Conservation (phyloP, 306 rosid species). For the Begonia peltatifolia region DNA sequence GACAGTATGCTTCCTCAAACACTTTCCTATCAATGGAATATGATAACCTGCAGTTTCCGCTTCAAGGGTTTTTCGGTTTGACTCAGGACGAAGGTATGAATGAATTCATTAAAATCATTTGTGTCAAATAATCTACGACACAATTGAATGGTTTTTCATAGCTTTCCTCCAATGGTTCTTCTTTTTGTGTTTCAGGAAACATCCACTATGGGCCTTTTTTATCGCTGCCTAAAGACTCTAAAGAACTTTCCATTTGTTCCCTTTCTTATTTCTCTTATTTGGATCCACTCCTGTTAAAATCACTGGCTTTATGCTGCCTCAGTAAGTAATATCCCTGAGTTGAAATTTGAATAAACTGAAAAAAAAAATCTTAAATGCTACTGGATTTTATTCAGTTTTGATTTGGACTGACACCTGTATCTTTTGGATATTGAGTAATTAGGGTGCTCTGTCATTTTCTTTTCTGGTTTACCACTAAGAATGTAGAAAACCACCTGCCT, state of each 20-base stretch:
- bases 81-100: conserved; percentile 42
- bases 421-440: too few species aligned
- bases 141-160: too few species aligned
- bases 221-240: conserved; percentile 59
- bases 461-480: too few species aligned
- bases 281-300: conserved; percentile 40
- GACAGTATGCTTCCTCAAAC: conserved; percentile 42
- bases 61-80: conserved; percentile 38
- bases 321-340: conserved; percentile 29
- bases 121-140: not conserved
- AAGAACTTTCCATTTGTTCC: conserved; percentile 65
- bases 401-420: too few species aligned
- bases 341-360: too few species aligned
- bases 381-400: too few species aligned
- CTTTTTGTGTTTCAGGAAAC: conserved; percentile 37
- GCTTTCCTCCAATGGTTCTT: conserved; percentile 7
- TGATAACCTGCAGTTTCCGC: conserved; percentile 37
- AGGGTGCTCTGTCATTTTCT: too few species aligned
- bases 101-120: conserved; percentile 6
- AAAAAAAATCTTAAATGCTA: too few species aligned
- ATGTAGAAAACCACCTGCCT: too few species aligned
- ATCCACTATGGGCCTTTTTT: conserved; percentile 54
- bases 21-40: conserved; percentile 37
- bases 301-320: conserved; percentile 64
- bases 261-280: conserved; percentile 52